Evolutionary conservation across 1,139 yeast species (phyloP).

Genomic region (Geotrichum aggregatum): DNA sequence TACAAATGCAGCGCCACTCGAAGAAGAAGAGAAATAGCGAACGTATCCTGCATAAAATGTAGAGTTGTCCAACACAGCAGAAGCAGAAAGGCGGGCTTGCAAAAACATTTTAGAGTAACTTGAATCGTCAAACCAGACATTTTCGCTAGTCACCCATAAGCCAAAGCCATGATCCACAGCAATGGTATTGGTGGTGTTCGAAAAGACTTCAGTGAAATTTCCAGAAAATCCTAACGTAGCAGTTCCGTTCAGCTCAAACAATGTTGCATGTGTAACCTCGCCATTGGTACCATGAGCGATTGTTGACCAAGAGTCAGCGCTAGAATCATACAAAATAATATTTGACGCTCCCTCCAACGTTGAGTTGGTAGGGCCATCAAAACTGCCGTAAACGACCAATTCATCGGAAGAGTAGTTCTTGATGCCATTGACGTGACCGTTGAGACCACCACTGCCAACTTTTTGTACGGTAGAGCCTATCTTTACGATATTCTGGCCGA

Average conservation of each 20-base stretch:
- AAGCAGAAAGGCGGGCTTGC: conserved; percentile 27
- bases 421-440: conserved; percentile 40
- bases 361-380: conserved; percentile 35
- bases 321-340: conserved; percentile 33
- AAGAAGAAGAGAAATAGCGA: conserved; percentile 25
- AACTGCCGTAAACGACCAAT: conserved; percentile 41
- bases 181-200: conserved; percentile 13
- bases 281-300: conserved; percentile 33
- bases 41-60: conserved; percentile 30
- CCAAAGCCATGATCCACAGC: conserved; percentile 28
- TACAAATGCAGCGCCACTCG: conserved; percentile 32
- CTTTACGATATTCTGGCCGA: conserved; percentile 31
- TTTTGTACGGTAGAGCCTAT: conserved; percentile 32
- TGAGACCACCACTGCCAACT: conserved; percentile 40
- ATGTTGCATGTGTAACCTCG: conserved; percentile 29
- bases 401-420: conserved; percentile 27
- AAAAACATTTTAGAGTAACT: conserved; percentile 22
- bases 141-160: conserved; percentile 31
- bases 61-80: conserved; percentile 20
- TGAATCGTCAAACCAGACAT: conserved; percentile 32
- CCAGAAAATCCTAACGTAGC: conserved; percentile 42
- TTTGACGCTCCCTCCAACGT: conserved; percentile 30
- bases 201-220: conserved; percentile 27
- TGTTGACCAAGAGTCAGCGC: conserved; percentile 27
- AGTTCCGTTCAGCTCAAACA: conserved; percentile 31